phyloP scores from a whole-genome alignment of 2,329 filamentous ascomycete genomes.

The Sphaerostilbella broomeana region DNA sequence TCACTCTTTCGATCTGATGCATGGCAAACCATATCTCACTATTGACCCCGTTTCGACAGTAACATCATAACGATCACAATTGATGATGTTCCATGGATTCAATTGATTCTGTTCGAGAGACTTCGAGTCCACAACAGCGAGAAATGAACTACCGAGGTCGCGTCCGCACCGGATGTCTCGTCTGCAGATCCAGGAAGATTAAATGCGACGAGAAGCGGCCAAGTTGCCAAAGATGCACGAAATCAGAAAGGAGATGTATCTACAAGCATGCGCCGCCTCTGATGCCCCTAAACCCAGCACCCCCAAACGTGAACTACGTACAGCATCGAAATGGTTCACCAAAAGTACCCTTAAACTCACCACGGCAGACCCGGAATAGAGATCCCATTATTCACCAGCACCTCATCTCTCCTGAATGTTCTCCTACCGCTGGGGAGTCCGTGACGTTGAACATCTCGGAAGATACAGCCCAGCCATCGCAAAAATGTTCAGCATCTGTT shows the following conservation, averaged over 20 bases:
- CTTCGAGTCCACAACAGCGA: too few relatives aligned
- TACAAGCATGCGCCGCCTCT: slow-evolving; percentile 11
- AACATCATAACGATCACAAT: too few relatives aligned
- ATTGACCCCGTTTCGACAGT: too few relatives aligned
- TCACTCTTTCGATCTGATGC: too few relatives aligned
- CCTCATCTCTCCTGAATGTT: neutral
- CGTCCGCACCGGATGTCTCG: slow-evolving; percentile 19
- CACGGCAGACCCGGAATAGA: too few relatives aligned
- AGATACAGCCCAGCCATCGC: too few relatives aligned
- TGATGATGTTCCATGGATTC: too few relatives aligned
- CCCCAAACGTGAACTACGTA: neutral
- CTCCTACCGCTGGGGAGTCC: slow-evolving; percentile 2
- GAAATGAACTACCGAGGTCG: slow-evolving; percentile 20
- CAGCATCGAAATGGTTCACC: neutral
- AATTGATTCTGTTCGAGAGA: too few relatives aligned
- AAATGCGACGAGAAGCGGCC: slow-evolving; percentile 17
- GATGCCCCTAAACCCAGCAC: neutral
- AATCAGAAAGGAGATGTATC: slow-evolving; percentile 13
- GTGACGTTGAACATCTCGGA: too few relatives aligned
- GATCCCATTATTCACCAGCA: neutral
- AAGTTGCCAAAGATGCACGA: slow-evolving; percentile 14
- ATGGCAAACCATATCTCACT: too few relatives aligned
- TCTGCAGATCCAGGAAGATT: slow-evolving; percentile 18
- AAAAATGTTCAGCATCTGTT: neutral
- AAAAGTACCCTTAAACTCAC: too few relatives aligned